Conservation (phyloP, 164 flowering plant species). For the Magnolia officinalis region DNA sequence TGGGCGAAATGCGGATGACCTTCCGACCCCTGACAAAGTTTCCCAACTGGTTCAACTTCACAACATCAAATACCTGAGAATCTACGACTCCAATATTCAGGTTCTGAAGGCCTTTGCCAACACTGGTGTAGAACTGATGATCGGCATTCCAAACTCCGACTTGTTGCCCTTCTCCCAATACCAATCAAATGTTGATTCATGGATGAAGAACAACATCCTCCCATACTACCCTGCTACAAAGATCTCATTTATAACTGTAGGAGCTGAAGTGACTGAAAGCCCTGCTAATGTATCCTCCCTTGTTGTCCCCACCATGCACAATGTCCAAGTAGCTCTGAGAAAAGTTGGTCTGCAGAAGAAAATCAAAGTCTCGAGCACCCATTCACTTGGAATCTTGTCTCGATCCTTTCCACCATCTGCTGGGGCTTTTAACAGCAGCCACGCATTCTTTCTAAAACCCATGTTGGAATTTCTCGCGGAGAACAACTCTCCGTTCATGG, state of each 20-base stretch:
- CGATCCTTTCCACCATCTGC: conserved; percentile 97
- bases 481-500: conserved; percentile 87
- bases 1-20: conserved; percentile 95
- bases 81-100: conserved; percentile 81
- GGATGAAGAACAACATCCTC: conserved; percentile 77
- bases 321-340: conserved; percentile 58
- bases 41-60: conserved; percentile 66
- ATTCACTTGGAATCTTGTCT: conserved; percentile 78
- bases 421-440: conserved; percentile 73
- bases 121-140: conserved; percentile 79
- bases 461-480: conserved; percentile 85
- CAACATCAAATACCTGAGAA: conserved; percentile 65
- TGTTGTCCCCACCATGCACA: conserved; percentile 89
- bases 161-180: conserved; percentile 70
- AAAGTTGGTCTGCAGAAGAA: conserved; percentile 68
- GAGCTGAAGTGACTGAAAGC: conserved; percentile 87
- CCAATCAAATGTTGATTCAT: conserved; percentile 85
- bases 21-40: conserved; percentile 88
- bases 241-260: conserved; percentile 82
- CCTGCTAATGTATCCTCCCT: conserved; percentile 50
- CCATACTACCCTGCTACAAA: conserved; percentile 91
- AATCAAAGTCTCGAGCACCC: conserved; percentile 83
- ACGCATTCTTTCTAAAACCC: conserved; percentile 69
- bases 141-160: conserved; percentile 76
- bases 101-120: conserved; percentile 91